These are phyloP conservation scores for Penicillium digitatum DNA, from an alignment of 2,329 filamentous ascomycete species.

Conservation along the genomic window DNA sequence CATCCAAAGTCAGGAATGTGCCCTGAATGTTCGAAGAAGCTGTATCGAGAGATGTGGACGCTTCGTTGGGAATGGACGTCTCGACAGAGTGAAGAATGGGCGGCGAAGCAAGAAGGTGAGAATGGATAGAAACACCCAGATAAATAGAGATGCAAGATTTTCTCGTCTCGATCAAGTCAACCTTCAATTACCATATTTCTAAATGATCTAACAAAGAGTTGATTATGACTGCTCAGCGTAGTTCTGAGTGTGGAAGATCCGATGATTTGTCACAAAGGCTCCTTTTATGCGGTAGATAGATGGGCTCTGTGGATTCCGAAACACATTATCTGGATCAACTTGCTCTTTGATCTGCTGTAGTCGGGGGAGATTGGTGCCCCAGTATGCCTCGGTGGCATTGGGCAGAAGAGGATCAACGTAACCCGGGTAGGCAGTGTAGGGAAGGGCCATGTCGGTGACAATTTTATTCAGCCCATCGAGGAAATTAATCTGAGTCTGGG, in stretches of 20 bases:
- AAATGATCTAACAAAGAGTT: not conserved
- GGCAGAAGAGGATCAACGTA: not conserved
- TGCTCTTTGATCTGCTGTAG: not conserved
- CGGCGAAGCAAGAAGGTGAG: not conserved
- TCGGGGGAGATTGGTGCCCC: not conserved
- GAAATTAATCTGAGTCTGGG: constrained; percentile 6
- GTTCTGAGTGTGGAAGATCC: not conserved
- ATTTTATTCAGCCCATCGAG: constrained; percentile 16
- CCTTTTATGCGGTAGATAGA: not conserved
- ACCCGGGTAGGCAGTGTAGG: not conserved
- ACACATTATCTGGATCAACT: not conserved
- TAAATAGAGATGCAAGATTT: not conserved
- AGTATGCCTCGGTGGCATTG: not conserved
- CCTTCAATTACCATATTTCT: not conserved
- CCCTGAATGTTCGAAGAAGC: not conserved
- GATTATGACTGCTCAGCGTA: not conserved
- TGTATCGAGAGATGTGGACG: constrained; percentile 6
- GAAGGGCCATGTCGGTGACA: not conserved
- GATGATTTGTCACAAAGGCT: not conserved
- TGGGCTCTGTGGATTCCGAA: not conserved
- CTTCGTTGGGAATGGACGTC: constrained; percentile 7
- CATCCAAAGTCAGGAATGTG: not conserved
- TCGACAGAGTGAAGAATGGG: constrained; percentile 7
- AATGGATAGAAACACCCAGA: not conserved
- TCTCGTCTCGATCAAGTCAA: not conserved